A percentile compares a stretch with the other conserved stretches of the same genome.
phyloP scores from a whole-genome alignment of 2,329 filamentous ascomycete genomes.

The Penicillium sp. region DNA sequence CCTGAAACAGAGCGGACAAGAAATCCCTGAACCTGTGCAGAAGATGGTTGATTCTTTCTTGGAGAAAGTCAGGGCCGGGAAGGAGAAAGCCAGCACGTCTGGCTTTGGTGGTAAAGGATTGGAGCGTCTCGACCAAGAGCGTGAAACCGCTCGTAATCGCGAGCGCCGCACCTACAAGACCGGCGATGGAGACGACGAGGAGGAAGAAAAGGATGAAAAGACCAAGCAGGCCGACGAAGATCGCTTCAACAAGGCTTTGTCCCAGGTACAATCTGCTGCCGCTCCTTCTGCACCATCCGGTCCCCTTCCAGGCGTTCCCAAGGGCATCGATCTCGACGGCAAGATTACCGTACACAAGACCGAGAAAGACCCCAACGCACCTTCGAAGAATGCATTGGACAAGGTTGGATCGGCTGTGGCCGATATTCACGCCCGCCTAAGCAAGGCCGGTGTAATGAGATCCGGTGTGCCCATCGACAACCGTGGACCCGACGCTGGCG shows the following conservation, averaged over 20 bases:
- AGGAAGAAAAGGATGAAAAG: conserved; percentile 66
- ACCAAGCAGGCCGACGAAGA: conserved; percentile 60
- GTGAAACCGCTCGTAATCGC: conserved; percentile 79
- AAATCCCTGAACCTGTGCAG: conserved; percentile 68
- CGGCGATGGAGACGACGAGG: conserved; percentile 76
- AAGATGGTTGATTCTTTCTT: conserved; percentile 66
- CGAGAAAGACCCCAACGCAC: conserved; percentile 53
- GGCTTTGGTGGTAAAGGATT: conserved; percentile 95
- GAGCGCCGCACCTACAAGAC: conserved; percentile 89
- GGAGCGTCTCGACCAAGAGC: conserved; percentile 85
- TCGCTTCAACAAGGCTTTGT: conserved; percentile 59
- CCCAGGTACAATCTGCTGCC: conserved; percentile 61
- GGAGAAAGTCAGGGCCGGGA: conserved; percentile 88
- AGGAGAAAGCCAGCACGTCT: conserved; percentile 76
- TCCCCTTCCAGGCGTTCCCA: conserved; percentile 47
- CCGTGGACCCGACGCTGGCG: conserved; percentile 93
- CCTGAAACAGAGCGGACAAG: conserved; percentile 84
- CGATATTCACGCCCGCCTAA: conserved; percentile 85
- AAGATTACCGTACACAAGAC: conserved; percentile 73
- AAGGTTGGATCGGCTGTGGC: conserved; percentile 87
- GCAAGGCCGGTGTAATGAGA: conserved; percentile 82
- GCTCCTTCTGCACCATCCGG: conserved; percentile 38
- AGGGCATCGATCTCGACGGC: conserved; percentile 61
- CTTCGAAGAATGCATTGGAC: conserved; percentile 67
- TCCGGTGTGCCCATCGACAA: conserved; percentile 96